Evolutionary conservation across 345 rosid species (phyloP), one percentile per base, ranked within the genome.

Genomic region (Linum tenue): DNA sequence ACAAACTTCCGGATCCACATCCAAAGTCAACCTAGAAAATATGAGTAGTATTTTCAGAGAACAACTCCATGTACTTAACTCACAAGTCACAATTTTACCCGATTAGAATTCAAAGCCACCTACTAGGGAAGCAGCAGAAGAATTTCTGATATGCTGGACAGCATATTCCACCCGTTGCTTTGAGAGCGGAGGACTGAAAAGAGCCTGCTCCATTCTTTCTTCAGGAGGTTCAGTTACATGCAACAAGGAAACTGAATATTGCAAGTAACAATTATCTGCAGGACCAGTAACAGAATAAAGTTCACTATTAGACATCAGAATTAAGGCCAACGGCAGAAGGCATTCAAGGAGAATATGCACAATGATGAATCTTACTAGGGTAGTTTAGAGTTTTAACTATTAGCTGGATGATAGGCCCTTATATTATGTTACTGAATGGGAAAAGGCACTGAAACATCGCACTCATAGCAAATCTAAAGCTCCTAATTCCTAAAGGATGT

Each of bases 81-180:
- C 38, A 37, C 17, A 57, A 38, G 31, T 22, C 31, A 22, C 31
- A 22, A 22, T 22, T 22, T 60, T 7, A 43, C 39, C 15, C 64
- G 17, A 78, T 35, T 35, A 6, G 37, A 56, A 60, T 67, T 43
- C 1, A 31, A 16, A 50, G n/a, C 62, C 31, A 64, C 70, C 1
- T 81, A 90, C 97, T 95, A 94, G 72, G 74, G 82, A 82, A 70
- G 84, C 68, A 64, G 96, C 95, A 44, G 75, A 76, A 40, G 94
- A 88, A 50, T 85, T 80, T 82, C 57, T 85, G 48, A 94, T 94
- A 64, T 86, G 91, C 68, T 77, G 78, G 69, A 90, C 55, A 40
- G 97, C 99, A 77, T 85, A 94, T 75, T 90, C 96, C 61, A 90
- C 95, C 55, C 97, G 83, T 75, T 90, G 99, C 80, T 86, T 94